Evolutionary conservation across 2,329 filamentous ascomycete genomes (phyloP).

Genomic region (Colletotrichum karsti): DNA sequence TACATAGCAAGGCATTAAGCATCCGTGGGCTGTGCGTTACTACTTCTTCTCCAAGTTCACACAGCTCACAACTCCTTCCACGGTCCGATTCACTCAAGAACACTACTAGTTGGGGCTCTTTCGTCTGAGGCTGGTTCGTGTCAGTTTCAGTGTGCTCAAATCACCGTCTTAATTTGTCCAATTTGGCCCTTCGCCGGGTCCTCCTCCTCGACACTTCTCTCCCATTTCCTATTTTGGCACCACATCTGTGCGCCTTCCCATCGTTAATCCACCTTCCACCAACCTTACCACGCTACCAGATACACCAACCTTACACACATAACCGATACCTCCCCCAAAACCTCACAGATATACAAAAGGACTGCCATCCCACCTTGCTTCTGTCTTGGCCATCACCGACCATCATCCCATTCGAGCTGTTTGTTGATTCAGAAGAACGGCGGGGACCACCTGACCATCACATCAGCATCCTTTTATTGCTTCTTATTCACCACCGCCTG

Average conservation of each 20-base stretch:
- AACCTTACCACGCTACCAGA: slow-evolving; percentile 4
- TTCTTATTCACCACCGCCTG: slow-evolving; percentile 19
- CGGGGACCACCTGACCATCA: slow-evolving; percentile 27
- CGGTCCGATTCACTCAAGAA: slow-evolving; percentile 29
- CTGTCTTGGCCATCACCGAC: slow-evolving; percentile 10
- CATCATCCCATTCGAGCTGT: slow-evolving; percentile 30
- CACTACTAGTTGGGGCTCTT: slow-evolving; percentile 29
- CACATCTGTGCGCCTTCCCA: slow-evolving; percentile 44
- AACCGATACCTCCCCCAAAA: slow-evolving; percentile 9
- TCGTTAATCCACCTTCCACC: slow-evolving; percentile 35
- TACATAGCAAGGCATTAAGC: slow-evolving; percentile 42
- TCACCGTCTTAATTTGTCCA: slow-evolving; percentile 33
- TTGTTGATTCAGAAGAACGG: slow-evolving; percentile 29
- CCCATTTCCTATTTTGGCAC: slow-evolving; percentile 49
- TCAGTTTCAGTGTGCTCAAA: slow-evolving; percentile 36
- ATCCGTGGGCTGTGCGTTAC: slow-evolving; percentile 34
- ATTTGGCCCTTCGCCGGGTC: slow-evolving; percentile 35
- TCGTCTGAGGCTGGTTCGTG: slow-evolving; percentile 38
- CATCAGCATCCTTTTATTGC: slow-evolving; percentile 23
- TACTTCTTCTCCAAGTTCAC: slow-evolving; percentile 33
- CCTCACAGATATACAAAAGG: slow-evolving; percentile 28
- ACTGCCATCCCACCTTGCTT: slow-evolving; percentile 28
- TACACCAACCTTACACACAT: slow-evolving; percentile 24
- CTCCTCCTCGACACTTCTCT: slow-evolving; percentile 40
- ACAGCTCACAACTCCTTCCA: slow-evolving; percentile 30